These are phyloP conservation scores for Gypsophila paniculata DNA, from an alignment of 179 eudicot genomes.

Conservation along the genomic window DNA sequence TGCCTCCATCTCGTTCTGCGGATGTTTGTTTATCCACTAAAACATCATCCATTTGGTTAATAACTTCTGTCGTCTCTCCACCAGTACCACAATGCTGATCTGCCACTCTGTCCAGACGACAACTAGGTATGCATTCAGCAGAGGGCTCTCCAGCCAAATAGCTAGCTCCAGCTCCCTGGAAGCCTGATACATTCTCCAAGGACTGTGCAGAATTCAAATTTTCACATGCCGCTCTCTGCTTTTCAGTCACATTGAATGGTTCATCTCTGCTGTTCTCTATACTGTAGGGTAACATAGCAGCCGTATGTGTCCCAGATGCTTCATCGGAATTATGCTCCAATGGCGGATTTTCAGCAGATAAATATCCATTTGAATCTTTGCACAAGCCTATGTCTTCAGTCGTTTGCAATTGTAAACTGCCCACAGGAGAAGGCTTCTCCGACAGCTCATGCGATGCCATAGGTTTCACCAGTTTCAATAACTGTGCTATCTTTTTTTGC, in stretches of 20 bases:
- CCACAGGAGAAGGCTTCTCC: slow-evolving; percentile 18
- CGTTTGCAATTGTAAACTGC: slow-evolving; percentile 23
- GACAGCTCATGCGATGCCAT: slow-evolving; percentile 19
- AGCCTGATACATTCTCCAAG: neutral
- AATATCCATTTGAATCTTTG: slow-evolving; percentile 21
- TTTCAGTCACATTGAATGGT: neutral
- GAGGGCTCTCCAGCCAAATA: neutral
- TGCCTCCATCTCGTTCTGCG: neutral
- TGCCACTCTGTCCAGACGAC: slow-evolving; percentile 3
- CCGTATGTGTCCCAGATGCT: slow-evolving; percentile 8
- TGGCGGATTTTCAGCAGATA: slow-evolving; percentile 16
- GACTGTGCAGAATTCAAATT: neutral
- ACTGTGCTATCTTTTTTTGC: slow-evolving; percentile 31
- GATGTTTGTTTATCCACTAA: slow-evolving; percentile 7
- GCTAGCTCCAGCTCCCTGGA: neutral
- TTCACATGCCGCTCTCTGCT: neutral
- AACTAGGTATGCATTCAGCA: neutral
- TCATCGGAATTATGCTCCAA: slow-evolving; percentile 19
- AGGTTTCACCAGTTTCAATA: slow-evolving; percentile 33
- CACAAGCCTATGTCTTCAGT: slow-evolving; percentile 10
- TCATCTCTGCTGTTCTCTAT: slow-evolving; percentile 16
- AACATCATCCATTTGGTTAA: slow-evolving; percentile 9
- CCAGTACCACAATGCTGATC: slow-evolving; percentile 6
- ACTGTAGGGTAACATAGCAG: neutral
- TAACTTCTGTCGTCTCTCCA: slow-evolving; percentile 10